Evolutionary conservation across 1,284 basidiomycete species (phyloP).

Genomic region (Cutaneotrichosporon sp.): DNA sequence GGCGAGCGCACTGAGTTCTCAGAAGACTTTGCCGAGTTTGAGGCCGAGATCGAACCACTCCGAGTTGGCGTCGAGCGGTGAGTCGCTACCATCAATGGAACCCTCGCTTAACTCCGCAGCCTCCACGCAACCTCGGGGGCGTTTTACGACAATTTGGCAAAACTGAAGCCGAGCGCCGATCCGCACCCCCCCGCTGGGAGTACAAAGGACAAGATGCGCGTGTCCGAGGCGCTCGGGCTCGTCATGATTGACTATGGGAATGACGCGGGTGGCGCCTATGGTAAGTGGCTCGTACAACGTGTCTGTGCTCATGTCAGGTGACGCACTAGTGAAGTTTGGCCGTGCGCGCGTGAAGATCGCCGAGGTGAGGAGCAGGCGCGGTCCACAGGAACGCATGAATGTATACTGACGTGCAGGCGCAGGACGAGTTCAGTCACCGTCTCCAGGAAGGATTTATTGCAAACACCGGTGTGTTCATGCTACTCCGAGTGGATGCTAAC

Average conservation of each 20-base stretch:
- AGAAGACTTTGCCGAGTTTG: conserved; percentile 62
- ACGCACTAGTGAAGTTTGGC: conserved; percentile 66
- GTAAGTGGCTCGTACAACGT: conserved; percentile 19
- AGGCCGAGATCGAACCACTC: conserved; percentile 64
- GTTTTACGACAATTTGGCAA: conserved; percentile 40
- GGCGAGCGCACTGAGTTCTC: conserved; percentile 60
- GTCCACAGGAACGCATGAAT: neutral
- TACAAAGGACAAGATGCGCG: conserved; percentile 51
- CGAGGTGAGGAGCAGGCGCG: no score
- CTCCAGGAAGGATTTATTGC: conserved; percentile 69
- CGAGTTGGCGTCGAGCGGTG: conserved; percentile 61
- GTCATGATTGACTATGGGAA: conserved; percentile 82
- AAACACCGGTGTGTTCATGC: conserved; percentile 51
- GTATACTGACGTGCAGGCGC: neutral
- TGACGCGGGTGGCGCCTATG: conserved; percentile 66
- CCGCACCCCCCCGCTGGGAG: conserved; percentile 37
- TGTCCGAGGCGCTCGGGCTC: conserved; percentile 70
- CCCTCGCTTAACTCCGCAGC: conserved; percentile 22
- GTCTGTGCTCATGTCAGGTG: conserved; percentile 27
- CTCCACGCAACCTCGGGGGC: conserved; percentile 45
- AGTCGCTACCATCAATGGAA: conserved; percentile 25
- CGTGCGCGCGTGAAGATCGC: conserved; percentile 76
- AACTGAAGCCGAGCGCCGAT: conserved; percentile 43
- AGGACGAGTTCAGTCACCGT: conserved; percentile 18
- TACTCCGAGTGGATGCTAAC: conserved; percentile 2